These are phyloP conservation scores for Yamadazyma epiphylla DNA, from an alignment of 1,139 yeast species.

Conservation along the genomic window DNA sequence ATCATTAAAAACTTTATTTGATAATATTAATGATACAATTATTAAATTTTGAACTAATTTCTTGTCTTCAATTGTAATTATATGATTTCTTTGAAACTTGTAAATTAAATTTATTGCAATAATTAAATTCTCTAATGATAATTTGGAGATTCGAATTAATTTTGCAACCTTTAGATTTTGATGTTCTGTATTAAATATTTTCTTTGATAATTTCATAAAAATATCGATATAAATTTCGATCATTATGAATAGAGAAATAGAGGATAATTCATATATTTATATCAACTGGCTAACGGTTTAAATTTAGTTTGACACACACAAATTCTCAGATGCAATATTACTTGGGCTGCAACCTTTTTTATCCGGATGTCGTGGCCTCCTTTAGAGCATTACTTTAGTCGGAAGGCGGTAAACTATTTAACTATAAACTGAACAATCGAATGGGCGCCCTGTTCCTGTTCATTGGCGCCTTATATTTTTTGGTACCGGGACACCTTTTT, in stretches of 20 bases:
- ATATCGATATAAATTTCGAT: slow-evolving; percentile 3
- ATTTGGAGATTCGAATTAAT: slow-evolving; percentile 19
- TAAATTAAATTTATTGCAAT: slow-evolving; percentile 29
- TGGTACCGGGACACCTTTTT: too few relatives aligned
- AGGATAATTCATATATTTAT: too few relatives aligned
- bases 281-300: too few relatives aligned
- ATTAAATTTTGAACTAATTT: slow-evolving; percentile 24
- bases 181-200: slow-evolving; percentile 5
- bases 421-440: too few relatives aligned
- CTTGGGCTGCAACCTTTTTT: too few relatives aligned
- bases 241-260: slow-evolving; percentile 1
- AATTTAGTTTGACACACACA: too few relatives aligned
- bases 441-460: too few relatives aligned
- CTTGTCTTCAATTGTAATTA: slow-evolving; percentile 11
- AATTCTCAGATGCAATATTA: too few relatives aligned
- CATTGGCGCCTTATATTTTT: too few relatives aligned
- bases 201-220: slow-evolving; percentile 4
- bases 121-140: slow-evolving; percentile 25
- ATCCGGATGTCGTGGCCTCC: too few relatives aligned
- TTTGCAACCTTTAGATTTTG: slow-evolving; percentile 7
- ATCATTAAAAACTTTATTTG: slow-evolving; percentile 50
- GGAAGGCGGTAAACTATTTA: too few relatives aligned
- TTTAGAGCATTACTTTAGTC: too few relatives aligned
- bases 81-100: slow-evolving; percentile 19
- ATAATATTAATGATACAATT: slow-evolving; percentile 34